Evolutionary conservation across 1,284 basidiomycete genomes (phyloP), one percentile per base, ranked within the genome.

Genomic region (Chalciporus piperatoides): DNA sequence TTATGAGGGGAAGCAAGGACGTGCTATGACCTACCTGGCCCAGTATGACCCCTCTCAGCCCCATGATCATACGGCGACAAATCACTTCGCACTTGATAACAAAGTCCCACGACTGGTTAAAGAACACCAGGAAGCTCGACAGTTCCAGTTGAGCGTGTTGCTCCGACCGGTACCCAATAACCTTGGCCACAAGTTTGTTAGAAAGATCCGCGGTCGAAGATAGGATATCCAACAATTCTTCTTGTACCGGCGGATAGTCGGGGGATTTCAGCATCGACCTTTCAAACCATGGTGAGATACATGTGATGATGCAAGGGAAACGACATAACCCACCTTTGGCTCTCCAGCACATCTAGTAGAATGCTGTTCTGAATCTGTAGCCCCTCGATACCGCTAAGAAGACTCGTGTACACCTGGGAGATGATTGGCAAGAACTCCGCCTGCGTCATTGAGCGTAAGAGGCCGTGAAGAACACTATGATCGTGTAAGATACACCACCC

Each of bases 41-140:
- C 33, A 92, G 83, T 38, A 92, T 78, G 1, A 84, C 86, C 5
- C 92, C 92, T 45, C 95, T 76, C 23, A 99, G 71, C 4, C 91
- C 88, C 41, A 96, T 90, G 52, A 97, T 92, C 91, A 98, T 97
- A 54, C 88, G 78, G 44, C 85, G 79, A 56, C 87, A 91, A 24
- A 96, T 75, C 21, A 83, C 79, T 68, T 99, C 96, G 57, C 89
- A 92, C 51, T 77, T 77, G 8, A 96, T 77, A 21, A 98, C 91
- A 62, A 98, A 98, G 36, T 78, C 71, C 93, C 94, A 97, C 10
- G 87, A 86, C 56, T 83, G 80, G 53, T 86, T 84, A 74, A 95
- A 97, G 48, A 97, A 73, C 23, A 77, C 77, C 35, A 92, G 74
- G 72, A 98, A 99, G 30, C 84, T 80, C 2, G 76, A 68, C 35